Evolutionary conservation across 495 filamentous ascomycete genomes (phyloP), one percentile per base, ranked within the genome.

Genomic region (Daldinia grandis): DNA sequence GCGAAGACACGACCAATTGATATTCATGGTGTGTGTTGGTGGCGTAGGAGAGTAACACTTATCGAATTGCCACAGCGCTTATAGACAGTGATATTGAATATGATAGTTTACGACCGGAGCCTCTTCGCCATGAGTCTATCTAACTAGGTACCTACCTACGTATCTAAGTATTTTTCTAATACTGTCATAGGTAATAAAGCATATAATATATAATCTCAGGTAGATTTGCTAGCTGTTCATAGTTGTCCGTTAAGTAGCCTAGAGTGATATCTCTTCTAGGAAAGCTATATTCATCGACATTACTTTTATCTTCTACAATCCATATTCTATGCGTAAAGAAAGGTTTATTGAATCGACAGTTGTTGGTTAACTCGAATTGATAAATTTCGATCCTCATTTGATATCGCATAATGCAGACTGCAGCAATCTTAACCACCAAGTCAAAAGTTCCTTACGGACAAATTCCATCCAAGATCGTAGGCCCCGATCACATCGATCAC

Each of bases 61-160:
- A 38, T 61, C 35, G 9, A 51, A 62, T 53, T 19, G 35, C 61
- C 44, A 64, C 56, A 44, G 64, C 64, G 60, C 64, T 64, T 64
- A 65, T 28, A 4, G 28, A 6, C 15, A 35, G n/a, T 17, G 49
- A 31, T 61, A 62, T 65, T 47, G 24, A 54, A 33, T 53, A 42
- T 58, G 51, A 19, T 17, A n/a, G 24, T 17, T 28, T 53, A 28
- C 50, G 30, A 28, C 28, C 14, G 30, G 50, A 62, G 42, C 42
- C 42, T 19, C 42, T 47, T 47, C 42, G 42, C 19, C 19, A 21
- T 10, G 12, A 24, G 42, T 24, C 42, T 24, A 24, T 5, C 7
- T 10, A 21, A 47, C 8, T n/a, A n/a, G n/a, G n/a, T n/a, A n/a
- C n/a, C n/a, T n/a, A n/a, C n/a, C n/a, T n/a, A n/a, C n/a, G n/a